phyloP scores from a whole-genome alignment of 345 rosid species.

The Leavenworthia alabamica region DNA sequence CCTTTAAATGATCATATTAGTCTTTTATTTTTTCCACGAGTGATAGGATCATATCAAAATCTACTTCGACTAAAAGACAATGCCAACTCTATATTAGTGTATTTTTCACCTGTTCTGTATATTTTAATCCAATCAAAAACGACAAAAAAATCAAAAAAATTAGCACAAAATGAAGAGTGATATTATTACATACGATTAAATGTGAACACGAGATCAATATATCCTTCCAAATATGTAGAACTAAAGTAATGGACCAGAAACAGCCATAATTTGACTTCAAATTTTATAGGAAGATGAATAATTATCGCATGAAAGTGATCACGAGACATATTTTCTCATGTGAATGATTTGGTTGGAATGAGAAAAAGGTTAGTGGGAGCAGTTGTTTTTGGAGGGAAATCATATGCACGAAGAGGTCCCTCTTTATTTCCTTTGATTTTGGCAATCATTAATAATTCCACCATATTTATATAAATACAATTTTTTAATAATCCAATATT shows the following conservation, averaged over 20 bases:
- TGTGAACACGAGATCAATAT: not conserved
- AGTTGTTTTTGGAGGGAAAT: conserved; percentile 32
- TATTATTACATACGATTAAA: not conserved
- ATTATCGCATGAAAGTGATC: conserved; percentile 34
- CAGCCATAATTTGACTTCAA: not conserved
- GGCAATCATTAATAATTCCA: conserved; percentile 64
- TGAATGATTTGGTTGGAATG: conserved; percentile 56
- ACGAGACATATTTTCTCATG: conserved; percentile 65
- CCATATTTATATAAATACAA: conserved; percentile 22
- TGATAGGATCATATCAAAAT: not conserved
- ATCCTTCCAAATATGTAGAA: not conserved
- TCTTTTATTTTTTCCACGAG: not conserved
- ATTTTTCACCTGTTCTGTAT: not conserved
- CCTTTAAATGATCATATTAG: conserved; percentile 1
- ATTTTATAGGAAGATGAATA: not conserved
- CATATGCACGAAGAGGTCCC: conserved; percentile 31
- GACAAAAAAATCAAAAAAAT: not conserved
- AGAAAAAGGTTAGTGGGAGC: conserved; percentile 26
- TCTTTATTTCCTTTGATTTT: conserved; percentile 39
- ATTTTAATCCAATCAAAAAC: not conserved
- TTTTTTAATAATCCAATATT: not conserved
- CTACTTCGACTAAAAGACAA: conserved; percentile 7
- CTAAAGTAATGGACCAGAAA: not conserved
- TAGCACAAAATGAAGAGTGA: not conserved
- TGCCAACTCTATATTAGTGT: not conserved